Evolutionary conservation across 768 basidiomycete genomes (phyloP), one percentile per base, ranked within the genome.

Genomic region (Lactifluus rugatus): DNA sequence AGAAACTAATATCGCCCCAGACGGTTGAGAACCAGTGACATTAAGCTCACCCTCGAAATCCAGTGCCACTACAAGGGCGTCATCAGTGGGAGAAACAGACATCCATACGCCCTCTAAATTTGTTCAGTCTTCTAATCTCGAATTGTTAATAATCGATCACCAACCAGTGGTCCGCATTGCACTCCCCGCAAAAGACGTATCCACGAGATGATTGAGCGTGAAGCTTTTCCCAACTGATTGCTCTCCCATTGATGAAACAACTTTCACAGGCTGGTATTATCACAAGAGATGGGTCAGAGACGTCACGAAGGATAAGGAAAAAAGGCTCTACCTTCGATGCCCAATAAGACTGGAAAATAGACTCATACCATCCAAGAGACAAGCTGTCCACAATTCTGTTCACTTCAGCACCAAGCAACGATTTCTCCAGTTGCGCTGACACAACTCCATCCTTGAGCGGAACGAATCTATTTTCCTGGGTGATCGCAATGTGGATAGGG

Each of bases 241-340:
- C 66, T 84, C 81, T 3, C 82, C 82, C 82, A 84, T 83, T 0
- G 83, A 84, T 0, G 83, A 81, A 0, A 84, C 82, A 2, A 84
- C 83, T 62, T 75, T 78, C 14, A 84, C 81, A 1, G 81, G 82
- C 80, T 83, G 41, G 14, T n/a, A 37, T 54, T 4, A 23, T 17
- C 31, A 54, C 45, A 54, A 21, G 14, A 7, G 23, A 23, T 21
- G 25, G 4, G 2, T 54, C 1, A 47, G 34, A 19, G 47, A 28
- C 54, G 49, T 39, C 41, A 5, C 0, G 17, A 5, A 16, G 6
- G 10, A 39, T 2, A 2, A 46, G 0, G n/a, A 13, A 26, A 13
- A 26, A 19, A 2, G 8, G 14, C 3, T 48, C 8, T 39, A 76
- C 82, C 74, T 80, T 84, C 23, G 71, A 71, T 0, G 80, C 79